Base-by-base conservation (phyloP, 2,329 filamentous ascomycete species). In the Coleophoma eucalyptorum region DNA sequence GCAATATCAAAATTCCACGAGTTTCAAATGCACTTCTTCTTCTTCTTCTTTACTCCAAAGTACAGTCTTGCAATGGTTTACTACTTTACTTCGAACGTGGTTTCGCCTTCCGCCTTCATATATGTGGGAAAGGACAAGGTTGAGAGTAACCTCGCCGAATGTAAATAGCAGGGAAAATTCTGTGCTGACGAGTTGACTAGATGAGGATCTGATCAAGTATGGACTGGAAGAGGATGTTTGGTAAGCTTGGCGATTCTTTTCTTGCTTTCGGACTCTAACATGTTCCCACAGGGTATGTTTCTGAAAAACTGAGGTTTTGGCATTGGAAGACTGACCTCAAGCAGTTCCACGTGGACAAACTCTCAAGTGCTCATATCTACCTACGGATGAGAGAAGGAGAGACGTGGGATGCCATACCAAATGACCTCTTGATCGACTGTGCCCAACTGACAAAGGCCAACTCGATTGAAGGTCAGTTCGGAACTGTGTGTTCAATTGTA, bases 121-220 rank as follows among this genome's bases (percentile, higher is more conserved):
- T 99, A 99, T 68, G 90, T 97, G 53, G 94, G 94, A 70, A 99
- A 97, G 72, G 94, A 99, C 77, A 99, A 99, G 74, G 92, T 94
- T 62, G 94, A 99, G 77, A 99, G 94, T 97, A 78, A 54, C 56
- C 49, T 51, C 51, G 21, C 38, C 35, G 16, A 18, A 19, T 18
- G 1, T 12, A 21, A 46, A 21, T 48, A 26, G 33, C 38, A 43
- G 45, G 21, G 50, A 37, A 49, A 48, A 45, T 38, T 20, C 45
- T 53, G 46, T 49, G 43, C 38, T 52, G 43, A 50, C 43, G 33
- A 52, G 35, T 21, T 43, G 8, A 42, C 56, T 67, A 99, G 94
- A 97, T 74, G 94, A 99, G 79, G 91, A 96, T 61, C 73, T 99
- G 62, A 97, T 99, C 69, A 90, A 93, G 64, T 88, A 89, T 69